Conservation (phyloP, 1,284 basidiomycete species). For the Apiotrichum gracile region DNA sequence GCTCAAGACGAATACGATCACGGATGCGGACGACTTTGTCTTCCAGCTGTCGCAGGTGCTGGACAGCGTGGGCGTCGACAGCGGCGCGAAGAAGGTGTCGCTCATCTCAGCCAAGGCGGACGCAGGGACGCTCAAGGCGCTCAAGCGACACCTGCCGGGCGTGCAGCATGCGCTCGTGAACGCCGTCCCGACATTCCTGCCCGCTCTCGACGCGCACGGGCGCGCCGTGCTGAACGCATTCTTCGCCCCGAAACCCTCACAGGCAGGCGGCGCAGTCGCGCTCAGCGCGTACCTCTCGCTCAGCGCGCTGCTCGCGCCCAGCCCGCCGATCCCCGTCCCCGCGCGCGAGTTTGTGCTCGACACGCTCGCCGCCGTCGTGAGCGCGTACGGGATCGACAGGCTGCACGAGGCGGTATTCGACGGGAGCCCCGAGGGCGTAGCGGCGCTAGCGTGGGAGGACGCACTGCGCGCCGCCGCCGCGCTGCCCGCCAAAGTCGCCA, state of each 20-base stretch:
- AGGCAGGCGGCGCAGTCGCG: constrained; percentile 15
- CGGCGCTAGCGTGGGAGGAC: constrained; percentile 37
- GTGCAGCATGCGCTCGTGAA: constrained; percentile 28
- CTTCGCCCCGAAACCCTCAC: constrained; percentile 19
- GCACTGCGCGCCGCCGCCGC: constrained; percentile 22
- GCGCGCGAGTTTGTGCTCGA: constrained; percentile 27
- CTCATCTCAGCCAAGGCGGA: not conserved
- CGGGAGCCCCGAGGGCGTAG: constrained; percentile 4
- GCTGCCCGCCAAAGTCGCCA: constrained; percentile 37
- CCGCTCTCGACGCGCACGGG: constrained; percentile 51
- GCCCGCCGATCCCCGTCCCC: constrained; percentile 10
- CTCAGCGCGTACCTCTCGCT: constrained; percentile 30
- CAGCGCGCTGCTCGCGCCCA: constrained; percentile 17
- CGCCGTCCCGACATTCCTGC: constrained; percentile 60
- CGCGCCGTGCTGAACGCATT: constrained; percentile 22
- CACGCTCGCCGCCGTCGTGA: constrained; percentile 55
- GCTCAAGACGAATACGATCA: constrained; percentile 19
- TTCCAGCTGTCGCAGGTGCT: constrained; percentile 8
- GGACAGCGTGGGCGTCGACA: constrained; percentile 1
- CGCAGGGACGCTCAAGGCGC: not conserved
- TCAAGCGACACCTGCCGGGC: constrained; percentile 26
- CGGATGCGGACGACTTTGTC: constrained; percentile 22
- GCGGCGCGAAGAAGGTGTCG: not conserved
- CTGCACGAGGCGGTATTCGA: constrained; percentile 48
- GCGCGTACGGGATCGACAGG: constrained; percentile 62